These are phyloP conservation scores for Aspergillus amoenus DNA, from an alignment of 2,329 filamentous ascomycete genomes.

Conservation along the genomic window DNA sequence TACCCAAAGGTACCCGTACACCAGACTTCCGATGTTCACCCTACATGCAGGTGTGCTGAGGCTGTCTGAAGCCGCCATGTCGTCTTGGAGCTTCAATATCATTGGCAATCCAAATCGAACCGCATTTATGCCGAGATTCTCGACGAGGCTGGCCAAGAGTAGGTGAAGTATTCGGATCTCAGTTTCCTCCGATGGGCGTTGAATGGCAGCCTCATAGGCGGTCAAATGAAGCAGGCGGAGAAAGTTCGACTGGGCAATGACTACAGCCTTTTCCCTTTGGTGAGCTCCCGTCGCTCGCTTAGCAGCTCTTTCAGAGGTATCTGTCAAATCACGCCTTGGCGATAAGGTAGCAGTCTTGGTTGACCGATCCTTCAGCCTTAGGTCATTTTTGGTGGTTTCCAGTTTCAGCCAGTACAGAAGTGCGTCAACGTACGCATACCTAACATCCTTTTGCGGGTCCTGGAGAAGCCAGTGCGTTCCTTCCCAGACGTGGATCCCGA, in stretches of 20 bases:
- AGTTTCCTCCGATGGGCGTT: constrained; percentile 68
- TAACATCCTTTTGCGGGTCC: constrained; percentile 73
- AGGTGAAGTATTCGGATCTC: constrained; percentile 77
- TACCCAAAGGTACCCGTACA: constrained; percentile 86
- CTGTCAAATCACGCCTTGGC: constrained; percentile 44
- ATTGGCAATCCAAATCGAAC: constrained; percentile 78
- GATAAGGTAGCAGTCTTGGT: constrained; percentile 46
- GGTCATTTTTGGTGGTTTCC: constrained; percentile 70
- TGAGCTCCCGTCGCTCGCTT: constrained; percentile 65
- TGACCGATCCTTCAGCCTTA: constrained; percentile 61
- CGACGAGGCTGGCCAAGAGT: constrained; percentile 71
- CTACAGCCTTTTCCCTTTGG: constrained; percentile 57
- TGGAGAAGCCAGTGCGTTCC: constrained; percentile 91
- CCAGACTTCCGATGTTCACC: constrained; percentile 76
- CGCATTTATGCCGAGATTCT: constrained; percentile 79
- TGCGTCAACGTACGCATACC: constrained; percentile 82
- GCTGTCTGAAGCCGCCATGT: constrained; percentile 52
- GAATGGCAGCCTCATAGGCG: constrained; percentile 83
- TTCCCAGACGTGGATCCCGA: constrained; percentile 85
- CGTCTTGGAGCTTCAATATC: constrained; percentile 84
- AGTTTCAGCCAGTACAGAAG: constrained; percentile 78
- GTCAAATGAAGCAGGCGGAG: constrained; percentile 79
- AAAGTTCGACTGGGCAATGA: constrained; percentile 64
- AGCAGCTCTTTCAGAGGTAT: constrained; percentile 41
- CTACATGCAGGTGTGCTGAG: constrained; percentile 60